Base-by-base conservation (phyloP, 176 grass and related monocot genomes). In the Oryza meridionalis region DNA sequence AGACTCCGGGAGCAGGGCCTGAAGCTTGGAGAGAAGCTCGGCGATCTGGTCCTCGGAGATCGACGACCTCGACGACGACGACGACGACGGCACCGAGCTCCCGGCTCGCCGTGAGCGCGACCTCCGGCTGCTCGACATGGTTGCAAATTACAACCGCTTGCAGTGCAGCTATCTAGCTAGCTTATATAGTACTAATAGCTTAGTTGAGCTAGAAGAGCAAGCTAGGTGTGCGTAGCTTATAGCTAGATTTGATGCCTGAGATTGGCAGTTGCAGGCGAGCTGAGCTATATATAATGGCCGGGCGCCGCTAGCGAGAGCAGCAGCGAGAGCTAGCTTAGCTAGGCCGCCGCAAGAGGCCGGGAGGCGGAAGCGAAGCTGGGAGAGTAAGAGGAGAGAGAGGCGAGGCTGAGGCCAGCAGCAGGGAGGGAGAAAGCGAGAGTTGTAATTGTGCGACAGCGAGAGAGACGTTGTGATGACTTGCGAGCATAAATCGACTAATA, bases 11-110 rank as follows among this genome's bases (percentile, higher is more conserved):
- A 96, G 80, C 72, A 96, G 85, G 2, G 87, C 88, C 79, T 96
- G 88, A 12, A 96, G 78, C 80, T 96, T 96, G 78, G 94, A 91
- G 6, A 96, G 76, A 37, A 96, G 91, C 73, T 93, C 91, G 22
- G 90, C 77, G 77, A 96, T 90, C 81, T 96, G 88, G 11, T 96
- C 94, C 70, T 96, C 88, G 2, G 88, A 89, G 67, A 91, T 89
- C 15, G 89, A 76, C 21, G 89, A 70, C 77, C 81, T 77, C 21
- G 86, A 42, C 19, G 89, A 66, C 25, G 84, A 80, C 25, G 89
- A 65, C 25, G 84, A 80, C 44, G 89, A 82, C 66, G 78, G 69
- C 31, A 33, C 59, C 24, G 87, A 84, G 77, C 81, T 86, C 67
- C 82, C 86, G 19, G 88, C 22, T 33, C 80, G 80, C 82, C 90